phyloP scores from a whole-genome alignment of 2,329 filamentous ascomycete genomes.

The Colletotrichum sp. region DNA sequence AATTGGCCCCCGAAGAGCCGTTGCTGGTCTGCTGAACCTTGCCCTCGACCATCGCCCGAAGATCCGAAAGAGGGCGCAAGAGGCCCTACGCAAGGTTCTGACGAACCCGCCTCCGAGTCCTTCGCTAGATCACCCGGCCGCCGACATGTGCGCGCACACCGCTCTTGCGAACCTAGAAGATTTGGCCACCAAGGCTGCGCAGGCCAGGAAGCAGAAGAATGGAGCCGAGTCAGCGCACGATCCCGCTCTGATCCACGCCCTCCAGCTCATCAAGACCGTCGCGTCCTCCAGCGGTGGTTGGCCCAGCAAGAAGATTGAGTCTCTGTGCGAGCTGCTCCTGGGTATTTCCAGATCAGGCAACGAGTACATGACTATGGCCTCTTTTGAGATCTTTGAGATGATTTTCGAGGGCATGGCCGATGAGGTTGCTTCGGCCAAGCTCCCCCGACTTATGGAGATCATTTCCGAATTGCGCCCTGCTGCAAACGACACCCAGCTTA shows the following conservation, averaged over 20 bases:
- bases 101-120: conserved; percentile 88
- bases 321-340: conserved; percentile 86
- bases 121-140: conserved; percentile 90
- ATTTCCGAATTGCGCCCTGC: conserved; percentile 92
- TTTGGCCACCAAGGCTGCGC: conserved; percentile 66
- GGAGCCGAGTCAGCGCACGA: conserved; percentile 68
- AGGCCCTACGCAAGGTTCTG: conserved; percentile 83
- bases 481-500: conserved; percentile 90
- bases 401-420: conserved; percentile 94
- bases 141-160: conserved; percentile 94
- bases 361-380: conserved; percentile 94
- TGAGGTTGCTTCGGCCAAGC: conserved; percentile 85
- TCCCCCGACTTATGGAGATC: conserved; percentile 87
- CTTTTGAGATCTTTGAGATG: conserved; percentile 96
- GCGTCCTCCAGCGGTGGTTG: conserved; percentile 88
- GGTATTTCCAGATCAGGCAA: conserved; percentile 89
- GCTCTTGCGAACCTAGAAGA: conserved; percentile 82
- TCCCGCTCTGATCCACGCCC: conserved; percentile 85
- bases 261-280: conserved; percentile 91
- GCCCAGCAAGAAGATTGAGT: conserved; percentile 95
- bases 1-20: conserved; percentile 84
- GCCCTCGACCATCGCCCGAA: conserved; percentile 90
- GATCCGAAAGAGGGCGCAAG: conserved; percentile 90
- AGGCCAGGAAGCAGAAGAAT: conserved; percentile 70
- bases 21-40: conserved; percentile 84